phyloP scores from a whole-genome alignment of 495 filamentous ascomycete species.

The Ramalina intermedia region DNA sequence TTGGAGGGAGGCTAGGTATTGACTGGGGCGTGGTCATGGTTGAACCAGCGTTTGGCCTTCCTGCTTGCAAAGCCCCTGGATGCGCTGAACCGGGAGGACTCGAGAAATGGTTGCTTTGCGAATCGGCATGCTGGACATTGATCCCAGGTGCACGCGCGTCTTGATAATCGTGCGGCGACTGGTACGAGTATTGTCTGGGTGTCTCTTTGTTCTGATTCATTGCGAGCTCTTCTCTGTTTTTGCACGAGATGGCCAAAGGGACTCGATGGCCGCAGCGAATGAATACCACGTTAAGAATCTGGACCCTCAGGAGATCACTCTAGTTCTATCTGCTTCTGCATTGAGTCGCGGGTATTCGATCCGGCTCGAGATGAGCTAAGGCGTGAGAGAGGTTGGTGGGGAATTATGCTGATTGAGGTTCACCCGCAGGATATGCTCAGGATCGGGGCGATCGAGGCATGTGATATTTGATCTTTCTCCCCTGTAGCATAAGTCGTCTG shows the following conservation, averaged over 20 bases:
- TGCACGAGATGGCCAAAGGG: neutral
- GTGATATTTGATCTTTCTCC: too few relatives aligned
- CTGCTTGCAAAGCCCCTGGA: conserved; percentile 62
- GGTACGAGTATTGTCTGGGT: conserved; percentile 36
- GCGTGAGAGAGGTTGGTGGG: too few relatives aligned
- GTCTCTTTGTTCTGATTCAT: conserved; percentile 27
- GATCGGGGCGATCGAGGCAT: too few relatives aligned
- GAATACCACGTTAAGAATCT: too few relatives aligned
- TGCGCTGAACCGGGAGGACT: conserved; percentile 26
- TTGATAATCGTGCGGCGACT: conserved; percentile 34
- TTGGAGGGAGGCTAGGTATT: conserved; percentile 55
- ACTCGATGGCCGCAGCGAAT: too few relatives aligned
- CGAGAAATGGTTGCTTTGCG: conserved; percentile 44
- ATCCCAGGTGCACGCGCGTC: conserved; percentile 42
- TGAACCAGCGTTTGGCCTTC: conserved; percentile 50
- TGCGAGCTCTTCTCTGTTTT: neutral
- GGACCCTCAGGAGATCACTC: too few relatives aligned
- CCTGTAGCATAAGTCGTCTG: too few relatives aligned
- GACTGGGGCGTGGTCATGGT: conserved; percentile 56
- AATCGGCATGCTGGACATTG: conserved; percentile 49
- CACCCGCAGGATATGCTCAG: too few relatives aligned
- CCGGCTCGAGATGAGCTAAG: too few relatives aligned
- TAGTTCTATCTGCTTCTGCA: too few relatives aligned
- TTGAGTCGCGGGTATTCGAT: too few relatives aligned
- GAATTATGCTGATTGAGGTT: too few relatives aligned